Percentiles rank a stretch among this genome's conserved stretches.
Evolutionary conservation across 2,329 filamentous ascomycete genomes (phyloP).

Genomic region (Lachnellula arida): DNA sequence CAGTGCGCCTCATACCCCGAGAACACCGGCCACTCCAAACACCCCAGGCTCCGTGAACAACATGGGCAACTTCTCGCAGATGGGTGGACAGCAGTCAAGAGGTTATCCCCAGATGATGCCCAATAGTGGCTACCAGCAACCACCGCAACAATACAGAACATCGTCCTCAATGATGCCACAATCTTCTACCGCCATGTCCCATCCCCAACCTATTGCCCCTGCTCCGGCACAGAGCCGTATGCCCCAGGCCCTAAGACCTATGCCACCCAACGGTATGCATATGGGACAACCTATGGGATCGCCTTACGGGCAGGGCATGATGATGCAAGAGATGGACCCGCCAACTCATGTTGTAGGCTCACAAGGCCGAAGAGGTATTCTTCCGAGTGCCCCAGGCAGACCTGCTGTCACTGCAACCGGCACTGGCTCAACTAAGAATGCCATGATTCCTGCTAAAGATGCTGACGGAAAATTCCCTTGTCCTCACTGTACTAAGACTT

Average conservation of each 20-base stretch:
- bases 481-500: constrained; percentile 97
- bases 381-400: constrained; percentile 84
- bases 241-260: constrained; percentile 58
- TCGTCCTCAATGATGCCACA: constrained; percentile 62
- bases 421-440: constrained; percentile 66
- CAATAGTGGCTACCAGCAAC: constrained; percentile 23
- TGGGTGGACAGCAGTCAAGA: constrained; percentile 37
- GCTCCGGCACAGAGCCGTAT: constrained; percentile 54
- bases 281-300: constrained; percentile 51
- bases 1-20: constrained; percentile 48
- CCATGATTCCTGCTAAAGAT: constrained; percentile 87
- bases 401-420: constrained; percentile 71
- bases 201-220: constrained; percentile 72
- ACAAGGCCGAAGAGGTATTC: constrained; percentile 84
- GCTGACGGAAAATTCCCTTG: constrained; percentile 97
- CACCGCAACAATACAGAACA: constrained; percentile 42
- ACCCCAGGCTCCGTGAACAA: constrained; percentile 52
- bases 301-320: constrained; percentile 59
- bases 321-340: constrained; percentile 54
- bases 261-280: constrained; percentile 60
- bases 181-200: constrained; percentile 60
- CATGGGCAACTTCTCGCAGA: constrained; percentile 52
- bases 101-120: constrained; percentile 27
- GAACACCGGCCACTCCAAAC: constrained; percentile 59
- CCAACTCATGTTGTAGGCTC: constrained; percentile 93